Evolutionary conservation across 2,329 filamentous ascomycete species (phyloP), one percentile per base, ranked within the genome.

Genomic region (Ophiocordyceps sinensis): DNA sequence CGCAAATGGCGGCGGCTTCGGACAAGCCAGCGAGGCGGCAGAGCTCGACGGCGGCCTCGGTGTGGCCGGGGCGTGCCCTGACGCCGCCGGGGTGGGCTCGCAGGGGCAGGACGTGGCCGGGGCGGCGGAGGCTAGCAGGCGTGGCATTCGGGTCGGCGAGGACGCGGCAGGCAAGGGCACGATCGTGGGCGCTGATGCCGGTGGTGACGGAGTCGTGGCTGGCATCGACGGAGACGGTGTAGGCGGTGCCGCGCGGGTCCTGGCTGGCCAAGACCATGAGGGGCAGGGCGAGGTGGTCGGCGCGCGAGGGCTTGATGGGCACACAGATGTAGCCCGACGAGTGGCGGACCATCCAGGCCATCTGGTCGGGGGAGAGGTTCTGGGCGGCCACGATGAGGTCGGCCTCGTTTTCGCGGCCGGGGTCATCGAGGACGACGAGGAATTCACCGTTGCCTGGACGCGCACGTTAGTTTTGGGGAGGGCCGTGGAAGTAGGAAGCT

Each of bases 341-440:
- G 69, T 94, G 78, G 54, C 87, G 85, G 61, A 98, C 77, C 74
- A 98, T 81, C 70, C 95, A 98, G 53, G 87, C 85, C 79, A 94
- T 93, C 65, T 96, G 89, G 49, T 84, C 75, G 21, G 87, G 73
- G 9, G 89, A 94, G 48, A 95, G 67, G 54, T 82, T 74, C 50
- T 86, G 70, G 47, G 87, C 89, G 50, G 91, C 85, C 57, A 96
- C 93, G 63, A 96, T 95, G 38, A 98, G 77, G 66, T 98, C 91
- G 62, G 88, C 91, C 73, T 98, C 91, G 62, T 98, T 98, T 64
- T 98, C 91, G 62, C 91, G 88, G 47, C 80, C 77, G 48, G 86
- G 79, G 51, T 85, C 84, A 68, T 98, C 91, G 55, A 98, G 85
- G 31, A 95, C 89, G 46, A 98, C 79, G 59, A 98, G 82, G 72